Conservation (phyloP, 1,139 yeast genomes). For the Trichomonascaceae sp. region DNA sequence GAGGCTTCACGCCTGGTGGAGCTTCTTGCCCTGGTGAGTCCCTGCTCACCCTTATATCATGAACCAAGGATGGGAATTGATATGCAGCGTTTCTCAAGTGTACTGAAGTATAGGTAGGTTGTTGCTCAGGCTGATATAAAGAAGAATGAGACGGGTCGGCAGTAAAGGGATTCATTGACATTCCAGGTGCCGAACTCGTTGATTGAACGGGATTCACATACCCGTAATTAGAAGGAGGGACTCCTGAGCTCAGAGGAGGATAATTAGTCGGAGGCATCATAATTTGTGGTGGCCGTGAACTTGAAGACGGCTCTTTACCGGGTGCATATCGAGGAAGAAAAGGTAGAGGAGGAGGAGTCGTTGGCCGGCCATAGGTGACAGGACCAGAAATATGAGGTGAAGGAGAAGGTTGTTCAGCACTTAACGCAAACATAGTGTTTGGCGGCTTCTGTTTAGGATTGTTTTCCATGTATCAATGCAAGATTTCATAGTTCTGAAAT, state of each 20-base stretch:
- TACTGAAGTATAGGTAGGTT: background rate
- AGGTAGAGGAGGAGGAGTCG: background rate
- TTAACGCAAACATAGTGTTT: background rate
- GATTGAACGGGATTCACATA: background rate
- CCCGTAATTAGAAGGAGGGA: background rate
- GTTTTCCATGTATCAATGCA: background rate
- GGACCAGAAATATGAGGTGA: background rate
- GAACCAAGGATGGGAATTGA: constrained; percentile 31
- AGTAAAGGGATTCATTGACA: background rate
- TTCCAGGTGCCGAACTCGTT: background rate
- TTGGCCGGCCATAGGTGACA: background rate
- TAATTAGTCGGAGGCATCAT: background rate
- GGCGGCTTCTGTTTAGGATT: background rate
- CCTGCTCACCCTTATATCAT: constrained; percentile 22
- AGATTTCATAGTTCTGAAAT: background rate
- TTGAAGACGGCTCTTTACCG: background rate
- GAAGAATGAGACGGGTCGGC: background rate
- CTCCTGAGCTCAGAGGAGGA: background rate
- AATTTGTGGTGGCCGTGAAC: background rate
- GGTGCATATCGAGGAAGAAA: background rate
- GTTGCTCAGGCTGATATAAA: background rate
- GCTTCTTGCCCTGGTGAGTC: constrained; percentile 39
- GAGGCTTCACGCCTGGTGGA: constrained; percentile 57
- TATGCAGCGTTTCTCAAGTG: constrained; percentile 17
- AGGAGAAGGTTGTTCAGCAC: background rate